These are phyloP conservation scores for Warburgia ugandensis DNA, from an alignment of 164 flowering plant genomes.

Conservation along the genomic window DNA sequence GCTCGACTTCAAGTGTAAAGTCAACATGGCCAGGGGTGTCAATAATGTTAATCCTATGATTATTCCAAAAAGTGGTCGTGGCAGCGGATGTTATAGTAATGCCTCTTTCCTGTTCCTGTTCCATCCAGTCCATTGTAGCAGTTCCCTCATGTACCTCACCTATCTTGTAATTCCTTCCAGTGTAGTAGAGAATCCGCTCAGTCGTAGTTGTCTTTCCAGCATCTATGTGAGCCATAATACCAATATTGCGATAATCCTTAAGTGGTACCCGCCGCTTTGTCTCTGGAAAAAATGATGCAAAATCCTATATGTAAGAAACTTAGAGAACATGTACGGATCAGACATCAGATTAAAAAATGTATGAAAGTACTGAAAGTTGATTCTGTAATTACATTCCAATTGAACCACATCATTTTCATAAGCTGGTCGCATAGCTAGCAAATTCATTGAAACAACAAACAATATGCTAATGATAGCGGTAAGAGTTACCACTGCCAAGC, in stretches of 20 bases:
- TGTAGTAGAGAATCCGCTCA: slow-evolving; percentile 77
- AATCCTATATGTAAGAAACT: too few species aligned
- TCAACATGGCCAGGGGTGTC: slow-evolving; percentile 99
- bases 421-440: too few species aligned
- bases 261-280: slow-evolving; percentile 57
- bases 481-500: too few species aligned
- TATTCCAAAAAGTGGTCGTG: slow-evolving; percentile 87
- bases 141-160: slow-evolving; percentile 98
- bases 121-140: slow-evolving; percentile 99
- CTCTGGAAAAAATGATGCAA: too few species aligned
- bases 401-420: too few species aligned
- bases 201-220: slow-evolving; percentile 98
- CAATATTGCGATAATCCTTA: slow-evolving; percentile 84
- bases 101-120: slow-evolving; percentile 96
- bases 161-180: slow-evolving; percentile 92
- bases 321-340: too few species aligned
- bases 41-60: slow-evolving; percentile 84
- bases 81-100: slow-evolving; percentile 97
- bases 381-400: too few species aligned
- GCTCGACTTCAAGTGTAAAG: slow-evolving; percentile 97
- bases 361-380: too few species aligned
- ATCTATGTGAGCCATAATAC: slow-evolving; percentile 99
- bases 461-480: too few species aligned
- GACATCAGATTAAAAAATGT: too few species aligned
- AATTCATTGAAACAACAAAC: too few species aligned